Evolutionary conservation across 495 filamentous ascomycete genomes (phyloP), one percentile per base, ranked within the genome.

Genomic region (Xylaria bambusicola): DNA sequence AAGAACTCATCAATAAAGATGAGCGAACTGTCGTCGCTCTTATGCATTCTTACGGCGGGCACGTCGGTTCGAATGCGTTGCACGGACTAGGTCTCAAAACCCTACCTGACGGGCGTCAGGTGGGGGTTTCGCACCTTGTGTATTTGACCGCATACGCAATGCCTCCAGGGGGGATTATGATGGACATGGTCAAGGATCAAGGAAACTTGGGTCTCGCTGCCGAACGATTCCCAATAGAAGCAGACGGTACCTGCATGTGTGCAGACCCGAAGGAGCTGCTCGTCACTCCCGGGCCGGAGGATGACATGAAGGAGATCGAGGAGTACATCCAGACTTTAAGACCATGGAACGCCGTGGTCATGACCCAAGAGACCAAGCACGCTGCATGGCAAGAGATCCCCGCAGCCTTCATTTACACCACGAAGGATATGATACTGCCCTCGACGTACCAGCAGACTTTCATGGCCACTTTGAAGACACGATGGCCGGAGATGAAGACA

Each of bases 21-120:
- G 71, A 71, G 8, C 54, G 55, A 3, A 62, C 31, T 12, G 57
- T 74, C 3, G 45, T 70, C 26, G 64, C 62, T 9, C 26, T 77
- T 10, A 66, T 75, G 67, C 74, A 75, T 40, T 73, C 71, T 0
- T 70, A 75, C 57, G 69, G 74, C 26, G 69, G 66, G 1, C 62
- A 66, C 24, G 68, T 75, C 20, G 74, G 72, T 20, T 67, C 66
- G 29, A 69, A 72, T 38, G 65, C 70, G 1, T 36, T 73, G 0
- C 24, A 67, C 42, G 70, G 65, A 1, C 62, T 76, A 0, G 54
- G 65, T 3, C 5, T 53, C 12, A 20, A 58, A 17, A 38, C 31
- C 2, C 62, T 66, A 8, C 6, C 52, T 15, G 29, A 23, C 12
- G 8, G 50, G 40, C 45, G 45, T 12, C 54, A 44, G 7, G 69